A percentile compares a stretch with the other conserved stretches of the same genome.
Evolutionary conservation across 352 stramenopile species (phyloP).

Genomic region (Pythium dissimile): DNA sequence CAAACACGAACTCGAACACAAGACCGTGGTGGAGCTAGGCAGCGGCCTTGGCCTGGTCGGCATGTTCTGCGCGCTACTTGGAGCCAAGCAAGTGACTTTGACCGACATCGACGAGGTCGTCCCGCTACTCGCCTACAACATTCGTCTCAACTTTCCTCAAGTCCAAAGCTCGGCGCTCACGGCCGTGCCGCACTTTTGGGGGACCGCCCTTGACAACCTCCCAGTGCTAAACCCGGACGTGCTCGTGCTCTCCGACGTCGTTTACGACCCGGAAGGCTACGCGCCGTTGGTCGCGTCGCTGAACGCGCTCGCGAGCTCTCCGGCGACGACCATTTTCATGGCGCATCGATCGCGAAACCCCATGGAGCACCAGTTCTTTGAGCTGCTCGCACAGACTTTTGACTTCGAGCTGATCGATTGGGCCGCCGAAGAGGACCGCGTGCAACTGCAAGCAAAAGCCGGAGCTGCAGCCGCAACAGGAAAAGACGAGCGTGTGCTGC

Average conservation of each 20-base stretch:
- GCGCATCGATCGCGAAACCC: constrained; percentile 74
- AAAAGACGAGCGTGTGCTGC: constrained; percentile 32
- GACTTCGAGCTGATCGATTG: constrained; percentile 47
- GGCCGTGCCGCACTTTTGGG: constrained; percentile 56
- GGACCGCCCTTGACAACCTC: constrained; percentile 34
- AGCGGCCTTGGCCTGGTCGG: constrained; percentile 74
- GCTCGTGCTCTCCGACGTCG: constrained; percentile 74
- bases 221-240: constrained; percentile 43
- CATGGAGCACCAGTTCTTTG: constrained; percentile 82
- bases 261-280: constrained; percentile 80
- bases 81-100: constrained; percentile 44
- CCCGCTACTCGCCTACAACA: constrained; percentile 74
- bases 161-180: neutral
- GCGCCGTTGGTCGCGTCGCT: constrained; percentile 61
- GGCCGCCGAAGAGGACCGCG: constrained; percentile 18
- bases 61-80: constrained; percentile 68
- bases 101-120: constrained; percentile 79
- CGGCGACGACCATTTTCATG: constrained; percentile 61
- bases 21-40: constrained; percentile 66
- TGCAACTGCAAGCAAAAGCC: neutral
- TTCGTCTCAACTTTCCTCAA: constrained; percentile 51
- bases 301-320: constrained; percentile 27
- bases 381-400: constrained; percentile 44
- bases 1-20: constrained; percentile 32
- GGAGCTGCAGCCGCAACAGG: neutral